Conservation (phyloP, 164 flowering plant species). For the Akebia trifoliata region DNA sequence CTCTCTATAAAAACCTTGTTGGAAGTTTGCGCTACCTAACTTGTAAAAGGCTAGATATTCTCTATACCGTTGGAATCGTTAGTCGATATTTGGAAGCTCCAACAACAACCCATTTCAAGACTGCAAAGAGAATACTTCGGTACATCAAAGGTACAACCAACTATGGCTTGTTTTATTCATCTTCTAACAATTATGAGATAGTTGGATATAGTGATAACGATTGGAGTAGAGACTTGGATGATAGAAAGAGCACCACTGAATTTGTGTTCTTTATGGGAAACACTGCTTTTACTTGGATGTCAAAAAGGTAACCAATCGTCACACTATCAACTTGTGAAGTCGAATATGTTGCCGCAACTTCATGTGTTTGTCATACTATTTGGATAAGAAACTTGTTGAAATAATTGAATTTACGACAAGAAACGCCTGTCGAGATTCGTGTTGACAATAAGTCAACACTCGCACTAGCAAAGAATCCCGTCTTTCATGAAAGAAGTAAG, state of each 20-base stretch:
- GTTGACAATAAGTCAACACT: constrained; percentile 2
- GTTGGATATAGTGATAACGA: constrained; percentile 4
- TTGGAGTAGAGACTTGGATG: background rate
- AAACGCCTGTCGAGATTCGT: background rate
- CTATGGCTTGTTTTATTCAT: background rate
- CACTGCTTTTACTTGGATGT: background rate
- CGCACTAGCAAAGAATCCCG: background rate
- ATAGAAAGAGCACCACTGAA: background rate
- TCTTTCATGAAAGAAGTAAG: constrained; percentile 4
- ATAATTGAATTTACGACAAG: background rate
- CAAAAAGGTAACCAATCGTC: background rate
- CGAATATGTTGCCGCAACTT: background rate
- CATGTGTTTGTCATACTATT: background rate
- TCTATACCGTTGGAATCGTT: background rate
- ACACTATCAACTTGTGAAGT: constrained; percentile 2
- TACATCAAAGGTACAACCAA: background rate
- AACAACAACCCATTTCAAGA: background rate
- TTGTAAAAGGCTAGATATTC: background rate
- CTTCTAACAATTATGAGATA: background rate
- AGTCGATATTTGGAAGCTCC: background rate
- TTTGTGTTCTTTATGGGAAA: constrained; percentile 2
- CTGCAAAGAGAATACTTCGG: background rate
- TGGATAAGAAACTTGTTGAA: background rate
- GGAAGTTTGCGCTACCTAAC: constrained; percentile 2
- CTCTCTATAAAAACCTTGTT: background rate